These are phyloP conservation scores for Thecaphora frezii DNA, from an alignment of 1,284 basidiomycete species.

Conservation along the genomic window DNA sequence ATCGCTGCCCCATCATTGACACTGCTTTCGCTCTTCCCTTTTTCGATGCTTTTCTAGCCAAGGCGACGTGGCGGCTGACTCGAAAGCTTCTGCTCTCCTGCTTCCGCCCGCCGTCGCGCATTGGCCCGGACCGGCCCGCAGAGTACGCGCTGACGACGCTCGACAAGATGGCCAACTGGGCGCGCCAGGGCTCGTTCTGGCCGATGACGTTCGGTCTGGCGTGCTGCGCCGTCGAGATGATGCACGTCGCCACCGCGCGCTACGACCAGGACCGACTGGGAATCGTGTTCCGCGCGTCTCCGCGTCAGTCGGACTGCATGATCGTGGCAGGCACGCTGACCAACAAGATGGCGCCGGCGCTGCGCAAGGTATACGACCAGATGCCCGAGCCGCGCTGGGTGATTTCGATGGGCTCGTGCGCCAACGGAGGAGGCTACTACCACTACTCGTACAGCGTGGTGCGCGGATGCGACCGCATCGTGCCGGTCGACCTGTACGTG, in stretches of 20 bases:
- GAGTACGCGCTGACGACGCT: conserved; percentile 95
- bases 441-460: conserved; percentile 96
- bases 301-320: conserved; percentile 98
- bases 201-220: conserved; percentile 98
- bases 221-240: conserved; percentile 91
- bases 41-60: neutral
- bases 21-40: neutral
- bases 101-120: no score
- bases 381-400: conserved; percentile 72
- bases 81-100: no score
- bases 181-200: conserved; percentile 96
- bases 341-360: conserved; percentile 94
- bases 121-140: conserved; percentile 60
- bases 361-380: conserved; percentile 52
- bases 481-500: conserved; percentile 84
- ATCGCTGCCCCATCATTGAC: conserved; percentile 1
- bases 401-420: conserved; percentile 98
- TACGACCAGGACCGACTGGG: conserved; percentile 99
- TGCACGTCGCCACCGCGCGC: conserved; percentile 93
- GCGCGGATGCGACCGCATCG: conserved; percentile 97
- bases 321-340: conserved; percentile 98
- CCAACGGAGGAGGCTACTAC: conserved; percentile 97
- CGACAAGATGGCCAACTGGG: conserved; percentile 98
- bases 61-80: no score
- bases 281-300: conserved; percentile 96